Percentiles rank a stretch among this genome's conserved stretches.
Evolutionary conservation across 164 flowering plant species (phyloP).

Genomic region (Tetrastigma voinierianum): DNA sequence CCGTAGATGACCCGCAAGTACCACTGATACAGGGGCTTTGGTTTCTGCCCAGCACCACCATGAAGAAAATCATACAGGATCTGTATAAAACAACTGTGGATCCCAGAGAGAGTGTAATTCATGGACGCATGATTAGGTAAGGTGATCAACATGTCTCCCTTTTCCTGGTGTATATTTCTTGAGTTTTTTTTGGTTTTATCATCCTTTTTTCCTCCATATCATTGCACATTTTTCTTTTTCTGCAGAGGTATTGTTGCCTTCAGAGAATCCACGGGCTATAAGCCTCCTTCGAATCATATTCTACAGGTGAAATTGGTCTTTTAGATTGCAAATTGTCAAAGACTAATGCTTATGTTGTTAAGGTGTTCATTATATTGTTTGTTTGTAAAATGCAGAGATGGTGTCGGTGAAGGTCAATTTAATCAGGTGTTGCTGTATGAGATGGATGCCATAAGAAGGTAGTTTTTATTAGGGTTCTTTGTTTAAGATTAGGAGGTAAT

Average conservation of each 20-base stretch:
- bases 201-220: background rate
- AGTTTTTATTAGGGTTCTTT: background rate
- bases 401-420: conserved; percentile 91
- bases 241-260: conserved; percentile 70
- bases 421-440: conserved; percentile 54
- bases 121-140: conserved; percentile 74
- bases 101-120: conserved; percentile 39
- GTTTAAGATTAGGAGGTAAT: too few species aligned
- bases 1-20: conserved; percentile 76
- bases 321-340: background rate
- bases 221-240: background rate
- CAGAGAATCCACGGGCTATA: conserved; percentile 34
- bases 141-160: background rate
- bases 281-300: conserved; percentile 79
- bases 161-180: background rate
- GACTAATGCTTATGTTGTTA: background rate
- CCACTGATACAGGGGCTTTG: too few species aligned
- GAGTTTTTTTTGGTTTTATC: background rate
- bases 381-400: conserved; percentile 63
- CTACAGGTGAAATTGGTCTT: conserved; percentile 47
- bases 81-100: conserved; percentile 44
- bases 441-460: conserved; percentile 62
- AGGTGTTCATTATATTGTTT: background rate
- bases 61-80: conserved; percentile 73
- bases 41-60: too few species aligned